Evolutionary conservation across 352 stramenopile species (phyloP).

Genomic region (Globisporangium apiculatum): DNA sequence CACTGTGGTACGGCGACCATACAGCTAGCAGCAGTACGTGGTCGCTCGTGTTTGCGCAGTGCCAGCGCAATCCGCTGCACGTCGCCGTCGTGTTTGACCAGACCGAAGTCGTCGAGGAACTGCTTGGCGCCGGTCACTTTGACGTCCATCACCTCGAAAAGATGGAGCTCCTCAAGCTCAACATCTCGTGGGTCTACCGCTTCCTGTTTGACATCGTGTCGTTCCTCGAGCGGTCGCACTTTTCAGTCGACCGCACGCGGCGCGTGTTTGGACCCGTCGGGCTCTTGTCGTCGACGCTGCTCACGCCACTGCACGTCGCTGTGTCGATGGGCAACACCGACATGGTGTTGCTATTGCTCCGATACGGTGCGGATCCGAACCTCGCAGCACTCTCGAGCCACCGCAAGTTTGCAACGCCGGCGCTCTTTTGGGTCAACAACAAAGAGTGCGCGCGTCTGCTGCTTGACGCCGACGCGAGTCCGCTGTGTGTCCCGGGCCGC

Average conservation of each 20-base stretch:
- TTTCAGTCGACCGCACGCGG: constrained; percentile 23
- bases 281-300: constrained; percentile 46
- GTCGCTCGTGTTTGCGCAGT: constrained; percentile 28
- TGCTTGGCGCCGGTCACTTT: constrained; percentile 52
- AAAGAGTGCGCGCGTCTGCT: constrained; percentile 61
- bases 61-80: constrained; percentile 68
- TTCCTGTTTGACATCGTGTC: constrained; percentile 57
- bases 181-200: constrained; percentile 59
- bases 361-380: constrained; percentile 59
- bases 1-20: constrained; percentile 48
- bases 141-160: constrained; percentile 70
- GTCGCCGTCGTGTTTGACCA: constrained; percentile 71
- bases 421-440: constrained; percentile 65
- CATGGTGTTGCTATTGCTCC: constrained; percentile 56
- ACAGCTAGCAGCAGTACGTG: constrained; percentile 2
- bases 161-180: constrained; percentile 62
- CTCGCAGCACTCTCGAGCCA: constrained; percentile 36
- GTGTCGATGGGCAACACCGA: constrained; percentile 62
- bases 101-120: constrained; percentile 47
- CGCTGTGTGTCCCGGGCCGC: constrained; percentile 45
- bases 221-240: constrained; percentile 42
- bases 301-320: constrained; percentile 68
- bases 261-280: constrained; percentile 58
- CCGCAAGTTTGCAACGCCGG: constrained; percentile 48
- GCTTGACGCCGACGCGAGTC: constrained; percentile 64